Percentiles rank a stretch among this genome's conserved stretches.
Conservation (phyloP, 305 asterid species). For the Ajuga reptans region DNA sequence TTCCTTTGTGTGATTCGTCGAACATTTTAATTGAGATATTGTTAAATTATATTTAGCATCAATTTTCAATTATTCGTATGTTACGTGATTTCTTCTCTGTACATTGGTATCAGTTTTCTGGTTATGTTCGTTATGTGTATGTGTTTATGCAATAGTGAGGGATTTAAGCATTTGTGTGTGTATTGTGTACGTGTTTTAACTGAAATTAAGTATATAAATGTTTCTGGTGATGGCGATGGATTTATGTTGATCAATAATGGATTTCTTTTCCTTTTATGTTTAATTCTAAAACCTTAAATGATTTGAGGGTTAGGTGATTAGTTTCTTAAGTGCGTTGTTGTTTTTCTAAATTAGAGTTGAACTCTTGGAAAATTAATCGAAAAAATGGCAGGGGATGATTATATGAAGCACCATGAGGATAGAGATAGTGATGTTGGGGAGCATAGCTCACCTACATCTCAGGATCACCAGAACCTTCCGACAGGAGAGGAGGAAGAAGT, state of each 20-base stretch:
- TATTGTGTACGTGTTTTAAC: not conserved
- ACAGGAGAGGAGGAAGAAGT: constrained; percentile 31
- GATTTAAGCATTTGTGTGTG: not conserved
- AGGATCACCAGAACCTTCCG: constrained; percentile 23
- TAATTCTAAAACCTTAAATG: not conserved
- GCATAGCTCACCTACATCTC: constrained; percentile 33
- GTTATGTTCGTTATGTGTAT: not conserved
- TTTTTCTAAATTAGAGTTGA: constrained; percentile 19
- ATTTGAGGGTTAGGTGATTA: not conserved
- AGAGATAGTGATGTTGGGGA: constrained; percentile 30
- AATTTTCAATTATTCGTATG: not conserved
- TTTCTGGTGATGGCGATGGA: not conserved
- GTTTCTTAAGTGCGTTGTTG: not conserved
- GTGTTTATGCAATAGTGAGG: not conserved
- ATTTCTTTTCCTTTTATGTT: not conserved
- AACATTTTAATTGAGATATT: not conserved
- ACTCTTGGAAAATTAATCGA: constrained; percentile 21
- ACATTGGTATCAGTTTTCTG: not conserved
- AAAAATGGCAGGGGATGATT: constrained; percentile 32
- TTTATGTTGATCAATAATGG: not conserved
- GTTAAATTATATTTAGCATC: constrained; percentile 14
- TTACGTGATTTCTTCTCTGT: not conserved
- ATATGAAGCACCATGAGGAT: constrained; percentile 24
- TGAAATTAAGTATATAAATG: not conserved
- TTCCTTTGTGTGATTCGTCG: constrained; percentile 17